A percentile compares a stretch with the other conserved stretches of the same genome.
These are phyloP conservation scores for Chaetomium tenue DNA, from an alignment of 495 filamentous ascomycete species.

Conservation along the genomic window DNA sequence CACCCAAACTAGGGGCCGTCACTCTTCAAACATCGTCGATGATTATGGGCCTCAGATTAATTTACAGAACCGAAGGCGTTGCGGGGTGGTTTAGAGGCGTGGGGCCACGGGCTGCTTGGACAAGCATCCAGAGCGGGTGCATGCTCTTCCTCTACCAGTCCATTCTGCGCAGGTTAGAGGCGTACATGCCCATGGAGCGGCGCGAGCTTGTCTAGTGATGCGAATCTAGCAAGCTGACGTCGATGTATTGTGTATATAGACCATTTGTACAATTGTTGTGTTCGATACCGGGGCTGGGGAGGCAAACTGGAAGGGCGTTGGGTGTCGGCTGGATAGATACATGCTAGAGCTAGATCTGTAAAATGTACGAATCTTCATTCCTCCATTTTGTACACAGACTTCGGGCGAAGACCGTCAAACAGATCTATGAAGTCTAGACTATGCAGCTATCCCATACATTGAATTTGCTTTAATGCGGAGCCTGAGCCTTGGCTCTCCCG, in stretches of 20 bases:
- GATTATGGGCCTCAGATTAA: constrained; percentile 75
- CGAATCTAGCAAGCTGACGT: background rate
- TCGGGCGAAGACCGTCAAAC: background rate
- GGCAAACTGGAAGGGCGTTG: constrained; percentile 24
- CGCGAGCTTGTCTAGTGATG: constrained; percentile 27
- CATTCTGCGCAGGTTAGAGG: constrained; percentile 72
- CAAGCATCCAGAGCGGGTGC: constrained; percentile 91
- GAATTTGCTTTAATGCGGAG: background rate
- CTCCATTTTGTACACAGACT: background rate
- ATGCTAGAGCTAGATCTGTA: constrained; percentile 25
- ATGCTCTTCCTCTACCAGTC: constrained; percentile 97
- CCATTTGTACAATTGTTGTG: constrained; percentile 25
- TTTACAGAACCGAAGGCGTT: constrained; percentile 85
- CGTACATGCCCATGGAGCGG: constrained; percentile 42
- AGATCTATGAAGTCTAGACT: background rate
- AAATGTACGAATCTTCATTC: constrained; percentile 19
- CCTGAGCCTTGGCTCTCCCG: background rate
- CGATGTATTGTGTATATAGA: constrained; percentile 26
- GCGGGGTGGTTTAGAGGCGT: constrained; percentile 93
- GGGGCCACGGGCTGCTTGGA: constrained; percentile 93
- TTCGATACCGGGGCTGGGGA: constrained; percentile 11
- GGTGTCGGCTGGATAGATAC: constrained; percentile 31
- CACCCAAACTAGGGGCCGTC: constrained; percentile 67
- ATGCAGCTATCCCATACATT: constrained; percentile 13
- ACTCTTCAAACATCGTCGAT: constrained; percentile 86